Evolutionary conservation across 148 eudicot genomes (phyloP).

Genomic region (Chenopodium suecicum): DNA sequence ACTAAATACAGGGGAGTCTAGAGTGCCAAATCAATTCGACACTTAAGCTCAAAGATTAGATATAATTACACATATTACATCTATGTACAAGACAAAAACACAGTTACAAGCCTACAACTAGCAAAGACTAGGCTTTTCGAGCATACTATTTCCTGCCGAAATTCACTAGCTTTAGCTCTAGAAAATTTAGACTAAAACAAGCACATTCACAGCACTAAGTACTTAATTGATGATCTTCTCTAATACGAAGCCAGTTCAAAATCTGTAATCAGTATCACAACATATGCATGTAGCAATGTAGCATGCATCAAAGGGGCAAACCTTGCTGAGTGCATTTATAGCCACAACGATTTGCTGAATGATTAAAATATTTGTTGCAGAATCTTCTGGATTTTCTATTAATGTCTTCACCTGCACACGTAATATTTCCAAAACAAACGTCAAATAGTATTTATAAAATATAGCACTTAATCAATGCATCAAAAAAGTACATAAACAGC

Average conservation of each 20-base stretch:
- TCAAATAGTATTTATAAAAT: background rate
- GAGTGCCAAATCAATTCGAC: background rate
- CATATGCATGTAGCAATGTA: background rate
- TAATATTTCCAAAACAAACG: conserved; percentile 5
- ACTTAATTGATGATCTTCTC: background rate
- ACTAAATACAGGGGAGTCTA: background rate
- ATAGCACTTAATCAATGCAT: background rate
- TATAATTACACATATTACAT: background rate
- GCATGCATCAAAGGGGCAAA: conserved; percentile 20
- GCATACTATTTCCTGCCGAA: background rate
- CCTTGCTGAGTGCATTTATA: conserved; percentile 98
- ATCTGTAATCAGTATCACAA: background rate
- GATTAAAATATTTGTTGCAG: conserved; percentile 47
- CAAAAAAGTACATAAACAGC: background rate
- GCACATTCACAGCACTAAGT: background rate
- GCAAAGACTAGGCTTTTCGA: background rate
- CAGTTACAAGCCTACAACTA: background rate
- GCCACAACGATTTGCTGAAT: conserved; percentile 91
- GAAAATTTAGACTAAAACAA: background rate
- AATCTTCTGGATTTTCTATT: conserved; percentile 50
- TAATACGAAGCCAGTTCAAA: background rate
- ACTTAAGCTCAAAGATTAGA: background rate
- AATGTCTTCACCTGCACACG: conserved; percentile 63
- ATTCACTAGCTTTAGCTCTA: background rate
- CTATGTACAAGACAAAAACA: background rate